Evolutionary conservation across 208 protist species (phyloP).

Genomic region (Porcisia deanei): DNA sequence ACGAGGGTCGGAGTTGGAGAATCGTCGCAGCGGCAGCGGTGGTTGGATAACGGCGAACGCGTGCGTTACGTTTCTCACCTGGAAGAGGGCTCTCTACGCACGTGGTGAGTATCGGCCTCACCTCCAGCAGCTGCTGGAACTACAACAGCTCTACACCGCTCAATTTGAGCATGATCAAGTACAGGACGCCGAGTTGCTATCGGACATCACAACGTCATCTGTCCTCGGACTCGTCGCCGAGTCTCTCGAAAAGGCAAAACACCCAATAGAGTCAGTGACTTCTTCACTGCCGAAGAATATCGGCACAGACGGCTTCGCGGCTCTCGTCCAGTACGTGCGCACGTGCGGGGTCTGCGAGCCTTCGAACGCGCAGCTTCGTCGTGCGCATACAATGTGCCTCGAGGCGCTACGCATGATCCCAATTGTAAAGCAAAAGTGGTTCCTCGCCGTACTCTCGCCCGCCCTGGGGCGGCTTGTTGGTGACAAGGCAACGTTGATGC

Average conservation of each 20-base stretch:
- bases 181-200: slow-evolving; percentile 25
- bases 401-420: slow-evolving; percentile 49
- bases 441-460: slow-evolving; percentile 54
- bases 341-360: slow-evolving; percentile 31
- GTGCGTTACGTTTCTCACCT: slow-evolving; percentile 58
- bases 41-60: slow-evolving; percentile 70
- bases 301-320: not conserved
- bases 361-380: slow-evolving; percentile 48
- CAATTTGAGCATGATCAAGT: slow-evolving; percentile 16
- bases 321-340: slow-evolving; percentile 19
- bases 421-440: slow-evolving; percentile 46
- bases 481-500: slow-evolving; percentile 24
- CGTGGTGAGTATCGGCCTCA: slow-evolving; percentile 45
- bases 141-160: slow-evolving; percentile 20
- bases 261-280: not conserved
- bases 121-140: slow-evolving; percentile 24
- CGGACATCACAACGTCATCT: slow-evolving; percentile 18
- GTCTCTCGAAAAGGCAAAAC: slow-evolving; percentile 5
- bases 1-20: slow-evolving; percentile 19
- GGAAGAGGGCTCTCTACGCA: slow-evolving; percentile 34
- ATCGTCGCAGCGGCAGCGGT: slow-evolving; percentile 21
- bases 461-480: slow-evolving; percentile 53
- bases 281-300: not conserved
- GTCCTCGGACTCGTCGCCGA: slow-evolving; percentile 22
- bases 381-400: slow-evolving; percentile 53